A percentile compares a stretch with the other conserved stretches of the same genome.
Conservation (phyloP, 305 asterid species). For the Striga hermonthica region DNA sequence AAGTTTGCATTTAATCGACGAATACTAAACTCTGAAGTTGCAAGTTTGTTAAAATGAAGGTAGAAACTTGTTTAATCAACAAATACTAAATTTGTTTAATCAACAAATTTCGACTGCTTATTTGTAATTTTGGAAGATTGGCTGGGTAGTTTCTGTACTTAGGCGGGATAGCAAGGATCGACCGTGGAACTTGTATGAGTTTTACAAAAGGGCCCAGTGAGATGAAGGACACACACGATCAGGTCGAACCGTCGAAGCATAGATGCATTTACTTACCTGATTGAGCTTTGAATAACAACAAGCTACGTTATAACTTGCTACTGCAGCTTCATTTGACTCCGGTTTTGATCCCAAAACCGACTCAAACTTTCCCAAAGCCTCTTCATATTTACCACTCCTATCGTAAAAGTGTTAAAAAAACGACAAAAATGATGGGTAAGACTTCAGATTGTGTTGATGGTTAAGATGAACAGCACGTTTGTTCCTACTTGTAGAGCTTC, state of each 20-base stretch:
- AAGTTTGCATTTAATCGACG: not conserved
- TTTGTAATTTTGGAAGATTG: not conserved
- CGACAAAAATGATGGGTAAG: not conserved
- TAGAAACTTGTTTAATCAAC: too few relatives aligned
- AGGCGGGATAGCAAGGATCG: not conserved
- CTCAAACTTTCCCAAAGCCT: conserved; percentile 81
- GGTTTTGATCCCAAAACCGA: conserved; percentile 88
- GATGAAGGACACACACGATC: not conserved
- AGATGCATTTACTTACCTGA: conserved; percentile 46
- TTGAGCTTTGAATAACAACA: conserved; percentile 92
- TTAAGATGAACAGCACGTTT: conserved; percentile 22
- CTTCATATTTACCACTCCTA: conserved; percentile 78
- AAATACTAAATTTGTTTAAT: too few relatives aligned
- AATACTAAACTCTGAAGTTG: not conserved
- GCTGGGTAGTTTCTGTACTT: not conserved
- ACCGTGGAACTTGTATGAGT: too few relatives aligned
- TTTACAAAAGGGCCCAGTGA: too few relatives aligned
- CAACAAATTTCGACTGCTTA: not conserved
- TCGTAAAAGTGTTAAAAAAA: conserved; percentile 1
- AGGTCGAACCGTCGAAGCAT: not conserved
- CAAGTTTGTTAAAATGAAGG: not conserved
- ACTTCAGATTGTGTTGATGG: not conserved
- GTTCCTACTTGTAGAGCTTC: conserved; percentile 61
- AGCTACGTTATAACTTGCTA: conserved; percentile 88
- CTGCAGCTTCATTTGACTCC: conserved; percentile 60